phyloP scores from a whole-genome alignment of 495 filamentous ascomycete genomes.

The Xylaria nigripes region DNA sequence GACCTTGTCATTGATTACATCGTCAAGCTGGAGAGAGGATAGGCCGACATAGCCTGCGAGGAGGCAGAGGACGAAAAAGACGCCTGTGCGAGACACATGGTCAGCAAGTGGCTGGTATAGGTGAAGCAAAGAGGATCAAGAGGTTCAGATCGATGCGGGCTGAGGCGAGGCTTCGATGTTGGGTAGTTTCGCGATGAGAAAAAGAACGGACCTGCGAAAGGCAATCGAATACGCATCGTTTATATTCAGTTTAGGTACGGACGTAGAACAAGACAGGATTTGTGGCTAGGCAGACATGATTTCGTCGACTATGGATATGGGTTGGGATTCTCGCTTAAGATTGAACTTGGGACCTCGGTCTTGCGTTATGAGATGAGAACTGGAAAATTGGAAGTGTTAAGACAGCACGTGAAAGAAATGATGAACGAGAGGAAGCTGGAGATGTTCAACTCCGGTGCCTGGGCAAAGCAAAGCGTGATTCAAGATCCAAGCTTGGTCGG shows the following conservation, averaged over 20 bases:
- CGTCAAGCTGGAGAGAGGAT: slow-evolving; percentile 47
- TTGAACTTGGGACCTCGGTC: neutral
- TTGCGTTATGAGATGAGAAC: neutral
- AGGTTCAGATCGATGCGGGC: neutral
- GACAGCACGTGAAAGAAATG: neutral
- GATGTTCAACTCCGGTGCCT: neutral
- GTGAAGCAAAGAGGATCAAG: neutral
- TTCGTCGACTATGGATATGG: slow-evolving; percentile 1
- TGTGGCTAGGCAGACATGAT: slow-evolving; percentile 19
- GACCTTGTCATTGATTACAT: slow-evolving; percentile 69
- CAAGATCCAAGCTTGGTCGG: neutral
- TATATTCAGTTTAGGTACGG: slow-evolving; percentile 3
- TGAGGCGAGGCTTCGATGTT: neutral
- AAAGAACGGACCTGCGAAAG: slow-evolving; percentile 55
- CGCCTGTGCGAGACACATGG: slow-evolving; percentile 39
- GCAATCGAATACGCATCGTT: slow-evolving; percentile 30
- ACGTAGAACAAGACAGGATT: slow-evolving; percentile 1
- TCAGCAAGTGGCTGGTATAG: slow-evolving; percentile 3
- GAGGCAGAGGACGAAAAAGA: slow-evolving; percentile 70
- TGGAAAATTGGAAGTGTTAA: neutral
- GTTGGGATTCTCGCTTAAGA: neutral
- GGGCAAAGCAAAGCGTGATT: neutral
- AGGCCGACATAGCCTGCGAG: slow-evolving; percentile 73
- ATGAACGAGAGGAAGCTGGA: neutral
- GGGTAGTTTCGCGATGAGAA: neutral